These are phyloP conservation scores for Bassia scoparia DNA, from an alignment of 148 eudicot species.

Conservation along the genomic window DNA sequence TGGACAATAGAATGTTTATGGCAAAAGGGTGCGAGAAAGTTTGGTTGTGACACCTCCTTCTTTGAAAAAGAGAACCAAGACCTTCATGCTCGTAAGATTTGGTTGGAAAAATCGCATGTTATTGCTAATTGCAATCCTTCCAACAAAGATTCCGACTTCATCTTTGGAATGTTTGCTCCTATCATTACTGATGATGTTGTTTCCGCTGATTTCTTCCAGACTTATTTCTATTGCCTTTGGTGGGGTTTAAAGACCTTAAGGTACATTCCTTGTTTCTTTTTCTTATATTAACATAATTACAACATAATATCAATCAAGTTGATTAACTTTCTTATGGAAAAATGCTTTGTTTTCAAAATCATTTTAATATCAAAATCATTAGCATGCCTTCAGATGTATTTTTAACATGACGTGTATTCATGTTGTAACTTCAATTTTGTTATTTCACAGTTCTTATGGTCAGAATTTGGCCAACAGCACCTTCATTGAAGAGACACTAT, in stretches of 20 bases:
- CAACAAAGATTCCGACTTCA: constrained; percentile 25
- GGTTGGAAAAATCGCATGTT: constrained; percentile 47
- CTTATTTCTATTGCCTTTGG: constrained; percentile 87
- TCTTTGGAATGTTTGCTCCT: constrained; percentile 67
- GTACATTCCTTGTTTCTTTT: too few relatives aligned
- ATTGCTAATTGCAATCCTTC: constrained; percentile 47
- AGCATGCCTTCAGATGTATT: too few relatives aligned
- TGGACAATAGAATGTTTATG: constrained; percentile 54
- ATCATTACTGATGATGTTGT: constrained; percentile 58
- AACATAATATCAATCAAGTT: too few relatives aligned
- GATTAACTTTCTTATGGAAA: too few relatives aligned
- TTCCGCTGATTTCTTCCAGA: constrained; percentile 43
- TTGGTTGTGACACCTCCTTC: constrained; percentile 39
- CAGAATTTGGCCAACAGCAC: constrained; percentile 58
- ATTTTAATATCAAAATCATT: too few relatives aligned
- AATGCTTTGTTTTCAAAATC: too few relatives aligned
- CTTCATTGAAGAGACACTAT: constrained; percentile 47
- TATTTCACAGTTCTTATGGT: constrained; percentile 70
- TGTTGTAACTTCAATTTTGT: not conserved
- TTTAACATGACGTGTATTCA: too few relatives aligned
- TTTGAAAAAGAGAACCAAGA: constrained; percentile 30
- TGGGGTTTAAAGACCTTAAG: constrained; percentile 75
- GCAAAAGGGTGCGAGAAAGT: constrained; percentile 29
- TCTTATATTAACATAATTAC: too few relatives aligned
- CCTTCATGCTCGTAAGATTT: constrained; percentile 29